Evolutionary conservation across 192 early-diverging fungal genomes (phyloP), one percentile per base, ranked within the genome.

Genomic region (Phycomyces nitens): DNA sequence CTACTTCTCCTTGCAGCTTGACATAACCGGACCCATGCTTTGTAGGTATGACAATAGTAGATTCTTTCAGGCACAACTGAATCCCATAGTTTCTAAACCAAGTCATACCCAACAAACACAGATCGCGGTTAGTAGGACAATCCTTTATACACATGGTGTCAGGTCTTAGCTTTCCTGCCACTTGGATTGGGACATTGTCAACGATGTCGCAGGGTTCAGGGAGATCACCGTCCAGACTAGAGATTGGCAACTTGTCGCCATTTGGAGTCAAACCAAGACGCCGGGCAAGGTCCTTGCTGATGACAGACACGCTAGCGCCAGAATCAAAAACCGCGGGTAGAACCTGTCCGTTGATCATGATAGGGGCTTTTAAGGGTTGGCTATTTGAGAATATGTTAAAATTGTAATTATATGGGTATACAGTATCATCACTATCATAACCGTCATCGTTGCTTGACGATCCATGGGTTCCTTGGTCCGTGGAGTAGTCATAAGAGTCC

Each of bases 221-320:
- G 5, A 20, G 4, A 2, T 22, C 2, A n/a, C 21, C 23, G 14
- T 54, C 53, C 21, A 54, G 12, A 3, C 8, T 3, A 29, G 53
- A 54, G 21, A 54, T 2, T 3, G 12, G 53, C 21, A 53, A 18
- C n/a, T n/a, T n/a, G n/a, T n/a, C n/a, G n/a, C n/a, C n/a, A n/a
- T n/a, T n/a, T n/a, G n/a, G n/a, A n/a, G 8, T 18, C 5, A 12
- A 12, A 7, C 9, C 9, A 12, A 12, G 1, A 2, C 52, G 9
- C 18, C 16, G 20, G 4, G 61, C 61, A 2, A 63, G 21, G 0
- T 40, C 2, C 3, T 7, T 22, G 22, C 51, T 38, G 20, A 63
- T 53, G 0, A 63, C 50, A 18, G 50, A 53, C 2, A 63, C 61
- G 4, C 42, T 22, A 12, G 61, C 61, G n/a, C 61, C 61, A 1